Evolutionary conservation across 2,329 filamentous ascomycete species (phyloP).

Genomic region (Knoxdaviesia proteae): DNA sequence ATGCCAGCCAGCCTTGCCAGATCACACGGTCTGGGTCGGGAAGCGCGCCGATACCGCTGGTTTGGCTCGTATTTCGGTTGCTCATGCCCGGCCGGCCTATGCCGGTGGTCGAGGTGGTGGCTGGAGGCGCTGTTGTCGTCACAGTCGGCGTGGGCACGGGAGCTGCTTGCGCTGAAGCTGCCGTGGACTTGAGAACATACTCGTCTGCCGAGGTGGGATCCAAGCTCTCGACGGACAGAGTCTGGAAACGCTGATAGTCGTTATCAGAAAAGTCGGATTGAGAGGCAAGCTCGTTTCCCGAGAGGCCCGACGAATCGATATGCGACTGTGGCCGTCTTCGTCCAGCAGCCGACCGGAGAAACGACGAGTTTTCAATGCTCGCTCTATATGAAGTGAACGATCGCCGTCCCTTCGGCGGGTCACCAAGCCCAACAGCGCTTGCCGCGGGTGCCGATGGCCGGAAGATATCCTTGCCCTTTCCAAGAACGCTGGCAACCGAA

Average conservation of each 20-base stretch:
- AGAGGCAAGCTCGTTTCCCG: constrained; percentile 48
- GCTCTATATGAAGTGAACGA: too few relatives aligned
- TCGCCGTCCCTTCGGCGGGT: constrained; percentile 3
- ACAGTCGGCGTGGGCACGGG: neutral
- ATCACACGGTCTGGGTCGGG: constrained; percentile 72
- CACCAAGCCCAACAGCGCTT: too few relatives aligned
- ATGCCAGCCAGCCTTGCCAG: constrained; percentile 78
- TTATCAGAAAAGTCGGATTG: constrained; percentile 75
- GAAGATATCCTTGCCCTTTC: constrained; percentile 12
- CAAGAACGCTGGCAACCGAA: constrained; percentile 4
- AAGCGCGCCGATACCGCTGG: constrained; percentile 33
- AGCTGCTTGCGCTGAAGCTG: neutral
- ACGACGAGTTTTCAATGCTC: too few relatives aligned
- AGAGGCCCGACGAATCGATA: constrained; percentile 41
- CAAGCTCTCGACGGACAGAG: constrained; percentile 28
- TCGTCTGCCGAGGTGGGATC: constrained; percentile 16
- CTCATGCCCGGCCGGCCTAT: constrained; percentile 14
- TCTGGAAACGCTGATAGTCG: constrained; percentile 22
- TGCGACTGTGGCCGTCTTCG: too few relatives aligned
- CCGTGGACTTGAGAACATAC: constrained; percentile 1
- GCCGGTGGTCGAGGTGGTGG: constrained; percentile 8
- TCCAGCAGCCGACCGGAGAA: too few relatives aligned
- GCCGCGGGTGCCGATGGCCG: constrained; percentile 4
- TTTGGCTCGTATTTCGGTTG: constrained; percentile 38
- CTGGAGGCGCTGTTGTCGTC: neutral